Evolutionary conservation across 768 basidiomycete species (phyloP).

Genomic region (Leccinum variicolor): DNA sequence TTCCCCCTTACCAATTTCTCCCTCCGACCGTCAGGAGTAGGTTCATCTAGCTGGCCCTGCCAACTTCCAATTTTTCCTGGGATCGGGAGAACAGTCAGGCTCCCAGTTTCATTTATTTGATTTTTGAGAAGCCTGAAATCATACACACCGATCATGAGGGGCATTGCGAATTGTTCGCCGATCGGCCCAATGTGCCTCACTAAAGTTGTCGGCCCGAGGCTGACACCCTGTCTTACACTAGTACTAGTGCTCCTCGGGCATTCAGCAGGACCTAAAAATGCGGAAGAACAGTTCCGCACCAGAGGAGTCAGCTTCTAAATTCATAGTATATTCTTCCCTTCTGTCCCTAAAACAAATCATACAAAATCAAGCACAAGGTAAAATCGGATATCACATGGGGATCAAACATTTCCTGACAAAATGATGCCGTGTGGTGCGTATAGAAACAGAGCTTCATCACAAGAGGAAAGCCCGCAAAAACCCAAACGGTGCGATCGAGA

Average conservation of each 20-base stretch:
- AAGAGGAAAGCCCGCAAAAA: background rate
- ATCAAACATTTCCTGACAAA: background rate
- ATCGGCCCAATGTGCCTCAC: background rate
- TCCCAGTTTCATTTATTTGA: no score
- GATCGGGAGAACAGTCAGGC: no score
- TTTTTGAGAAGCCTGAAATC: no score
- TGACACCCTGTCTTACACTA: background rate
- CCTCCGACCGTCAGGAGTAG: no score
- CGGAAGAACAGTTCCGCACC: background rate
- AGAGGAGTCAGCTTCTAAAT: background rate
- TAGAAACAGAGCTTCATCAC: background rate
- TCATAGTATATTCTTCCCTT: background rate
- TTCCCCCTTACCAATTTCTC: no score
- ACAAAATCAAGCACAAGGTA: background rate
- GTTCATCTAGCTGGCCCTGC: no score
- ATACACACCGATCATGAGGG: no score
- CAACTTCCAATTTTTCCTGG: no score
- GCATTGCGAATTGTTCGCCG: no score
- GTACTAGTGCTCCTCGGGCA: background rate
- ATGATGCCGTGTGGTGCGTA: background rate
- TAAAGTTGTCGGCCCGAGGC: background rate
- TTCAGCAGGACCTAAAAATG: background rate
- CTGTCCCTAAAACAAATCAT: background rate
- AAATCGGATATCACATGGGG: background rate
- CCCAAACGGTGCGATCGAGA: background rate